Percentiles rank a stretch among this genome's conserved stretches.
These are phyloP conservation scores for Lactifluus hygrophoroides DNA, from an alignment of 768 basidiomycete genomes.

Conservation along the genomic window DNA sequence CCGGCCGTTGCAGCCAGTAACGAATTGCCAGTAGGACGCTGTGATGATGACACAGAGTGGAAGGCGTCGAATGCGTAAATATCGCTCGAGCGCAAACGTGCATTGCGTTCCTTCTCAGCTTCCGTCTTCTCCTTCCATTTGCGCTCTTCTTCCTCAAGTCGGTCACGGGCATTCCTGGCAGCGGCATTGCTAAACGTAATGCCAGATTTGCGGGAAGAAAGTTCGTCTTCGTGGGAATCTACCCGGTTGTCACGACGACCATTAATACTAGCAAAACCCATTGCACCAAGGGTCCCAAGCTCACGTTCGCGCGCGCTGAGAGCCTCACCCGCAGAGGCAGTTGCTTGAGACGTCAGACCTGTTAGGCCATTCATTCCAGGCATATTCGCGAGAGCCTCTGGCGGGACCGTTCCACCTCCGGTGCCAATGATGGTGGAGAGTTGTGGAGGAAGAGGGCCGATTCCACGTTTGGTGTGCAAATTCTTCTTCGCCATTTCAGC, in stretches of 20 bases:
- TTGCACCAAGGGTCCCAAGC: constrained; percentile 37
- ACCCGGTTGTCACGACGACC: constrained; percentile 23
- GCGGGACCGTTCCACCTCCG: constrained; percentile 17
- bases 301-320: constrained; percentile 41
- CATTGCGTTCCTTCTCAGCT: constrained; percentile 24
- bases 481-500: constrained; percentile 99
- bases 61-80: constrained; percentile 68
- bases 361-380: constrained; percentile 24
- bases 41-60: constrained; percentile 48
- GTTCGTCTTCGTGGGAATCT: constrained; percentile 40
- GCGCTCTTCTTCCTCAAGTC: constrained; percentile 52
- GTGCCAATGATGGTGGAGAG: constrained; percentile 19
- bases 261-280: constrained; percentile 31
- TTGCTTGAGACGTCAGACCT: constrained; percentile 9
- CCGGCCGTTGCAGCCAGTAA: constrained; percentile 25
- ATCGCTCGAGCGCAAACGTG: constrained; percentile 34
- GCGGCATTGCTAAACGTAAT: constrained; percentile 34
- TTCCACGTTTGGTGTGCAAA: constrained; percentile 86
- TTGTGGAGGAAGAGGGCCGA: constrained; percentile 37
- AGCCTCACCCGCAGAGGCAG: constrained; percentile 22
- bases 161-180: constrained; percentile 50
- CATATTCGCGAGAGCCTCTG: constrained; percentile 21
- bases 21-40: constrained; percentile 27
- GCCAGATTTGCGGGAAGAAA: constrained; percentile 33
- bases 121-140: constrained; percentile 44